phyloP scores from a whole-genome alignment of 805 yeast genomes.

The Ogataea pignaliae region DNA sequence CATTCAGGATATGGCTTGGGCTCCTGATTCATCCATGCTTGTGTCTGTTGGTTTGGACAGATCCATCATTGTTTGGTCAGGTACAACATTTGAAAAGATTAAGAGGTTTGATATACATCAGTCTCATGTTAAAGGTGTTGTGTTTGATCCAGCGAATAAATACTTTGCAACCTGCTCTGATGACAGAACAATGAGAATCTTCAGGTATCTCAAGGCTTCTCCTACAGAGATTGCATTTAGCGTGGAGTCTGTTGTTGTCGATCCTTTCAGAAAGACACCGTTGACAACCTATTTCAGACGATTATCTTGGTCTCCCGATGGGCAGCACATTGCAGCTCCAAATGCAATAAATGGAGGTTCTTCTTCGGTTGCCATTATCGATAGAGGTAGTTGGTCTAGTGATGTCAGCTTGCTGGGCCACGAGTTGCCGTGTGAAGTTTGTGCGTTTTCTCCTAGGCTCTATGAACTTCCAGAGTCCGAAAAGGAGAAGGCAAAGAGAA shows the following conservation, averaged over 20 bases:
- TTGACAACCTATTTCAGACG: slow-evolving; percentile 85
- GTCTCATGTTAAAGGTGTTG: slow-evolving; percentile 93
- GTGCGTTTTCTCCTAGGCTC: slow-evolving; percentile 66
- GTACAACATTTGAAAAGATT: slow-evolving; percentile 82
- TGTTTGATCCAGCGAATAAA: slow-evolving; percentile 97
- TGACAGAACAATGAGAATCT: slow-evolving; percentile 85
- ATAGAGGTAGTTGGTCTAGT: slow-evolving; percentile 76
- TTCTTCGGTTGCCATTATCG: slow-evolving; percentile 65
- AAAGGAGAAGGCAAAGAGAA: background rate
- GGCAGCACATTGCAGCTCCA: slow-evolving; percentile 81
- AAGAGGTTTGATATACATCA: slow-evolving; percentile 90
- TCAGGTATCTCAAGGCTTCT: slow-evolving; percentile 73
- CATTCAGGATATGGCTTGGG: slow-evolving; percentile 97
- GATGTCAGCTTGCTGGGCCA: slow-evolving; percentile 76
- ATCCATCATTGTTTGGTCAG: slow-evolving; percentile 91
- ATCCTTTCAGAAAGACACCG: slow-evolving; percentile 87
- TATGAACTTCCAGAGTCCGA: slow-evolving; percentile 33
- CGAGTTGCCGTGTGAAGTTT: slow-evolving; percentile 82
- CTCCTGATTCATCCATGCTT: slow-evolving; percentile 85
- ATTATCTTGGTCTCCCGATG: slow-evolving; percentile 89
- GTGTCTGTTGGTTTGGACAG: slow-evolving; percentile 95
- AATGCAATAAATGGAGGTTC: slow-evolving; percentile 84
- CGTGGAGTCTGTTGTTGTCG: slow-evolving; percentile 75
- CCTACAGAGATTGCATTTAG: slow-evolving; percentile 73
- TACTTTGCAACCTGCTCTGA: slow-evolving; percentile 97